Conservation (phyloP, 2,329 filamentous ascomycete genomes). For the Stemphylium lycopersici region DNA sequence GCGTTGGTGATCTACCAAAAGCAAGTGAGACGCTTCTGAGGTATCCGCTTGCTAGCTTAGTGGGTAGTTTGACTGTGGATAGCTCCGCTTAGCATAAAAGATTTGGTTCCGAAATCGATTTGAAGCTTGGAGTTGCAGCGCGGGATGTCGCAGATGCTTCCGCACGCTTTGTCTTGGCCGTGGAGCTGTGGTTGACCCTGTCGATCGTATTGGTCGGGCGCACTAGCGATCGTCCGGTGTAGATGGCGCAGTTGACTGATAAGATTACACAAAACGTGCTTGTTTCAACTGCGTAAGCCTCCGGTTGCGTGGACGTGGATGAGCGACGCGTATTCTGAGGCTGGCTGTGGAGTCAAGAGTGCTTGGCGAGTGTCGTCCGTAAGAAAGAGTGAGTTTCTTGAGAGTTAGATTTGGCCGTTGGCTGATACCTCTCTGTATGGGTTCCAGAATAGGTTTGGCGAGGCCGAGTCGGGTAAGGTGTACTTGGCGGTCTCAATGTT, state of each 20-base stretch:
- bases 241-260: conserved; percentile 12
- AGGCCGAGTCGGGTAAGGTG: conserved; percentile 24
- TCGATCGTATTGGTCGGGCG: conserved; percentile 28
- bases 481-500: conserved; percentile 32
- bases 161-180: conserved; percentile 28
- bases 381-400: conserved; percentile 20
- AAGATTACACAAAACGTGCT: conserved; percentile 21
- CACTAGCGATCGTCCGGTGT: conserved; percentile 23
- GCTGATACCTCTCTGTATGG: conserved; percentile 25
- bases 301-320: conserved; percentile 21
- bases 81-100: conserved; percentile 16
- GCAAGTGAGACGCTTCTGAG: conserved; percentile 15
- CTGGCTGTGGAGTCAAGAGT: conserved; percentile 25
- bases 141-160: conserved; percentile 41
- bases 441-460: conserved; percentile 30
- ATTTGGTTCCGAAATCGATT: conserved; percentile 17
- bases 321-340: conserved; percentile 16
- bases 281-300: conserved; percentile 27
- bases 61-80: conserved; percentile 2
- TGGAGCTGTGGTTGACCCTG: conserved; percentile 18
- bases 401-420: conserved; percentile 25
- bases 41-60: conserved; percentile 7
- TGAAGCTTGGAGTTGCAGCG: conserved; percentile 29
- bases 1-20: conserved; percentile 19
- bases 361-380: conserved; percentile 34